Conservation (phyloP, 495 filamentous ascomycete genomes). For the Penicillium crystallinum region DNA sequence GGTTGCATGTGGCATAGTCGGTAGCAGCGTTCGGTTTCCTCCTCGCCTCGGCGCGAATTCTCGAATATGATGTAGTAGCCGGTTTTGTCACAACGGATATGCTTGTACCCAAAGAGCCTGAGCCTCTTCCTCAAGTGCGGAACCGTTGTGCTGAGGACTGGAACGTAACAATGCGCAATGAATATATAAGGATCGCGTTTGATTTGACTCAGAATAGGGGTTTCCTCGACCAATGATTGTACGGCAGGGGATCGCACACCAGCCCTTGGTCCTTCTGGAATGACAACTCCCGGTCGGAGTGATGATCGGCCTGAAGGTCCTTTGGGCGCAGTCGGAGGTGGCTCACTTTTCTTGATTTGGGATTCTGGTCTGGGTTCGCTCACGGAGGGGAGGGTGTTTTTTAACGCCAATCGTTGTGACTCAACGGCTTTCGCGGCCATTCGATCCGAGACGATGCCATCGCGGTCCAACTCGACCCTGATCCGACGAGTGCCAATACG, state of each 20-base stretch:
- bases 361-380: slow-evolving; percentile 26
- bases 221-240: slow-evolving; percentile 51
- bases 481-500: slow-evolving; percentile 68
- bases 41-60: slow-evolving; percentile 65
- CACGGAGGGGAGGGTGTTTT: slow-evolving; percentile 12
- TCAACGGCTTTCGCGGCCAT: slow-evolving; percentile 67
- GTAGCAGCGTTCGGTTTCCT: slow-evolving; percentile 74
- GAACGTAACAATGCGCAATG: slow-evolving; percentile 77
- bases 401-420: slow-evolving; percentile 52
- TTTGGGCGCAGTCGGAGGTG: slow-evolving; percentile 78
- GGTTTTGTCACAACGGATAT: slow-evolving; percentile 72
- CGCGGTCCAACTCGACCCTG: slow-evolving; percentile 79
- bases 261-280: slow-evolving; percentile 46
- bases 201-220: slow-evolving; percentile 59
- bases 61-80: slow-evolving; percentile 92
- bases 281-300: slow-evolving; percentile 29
- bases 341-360: slow-evolving; percentile 46
- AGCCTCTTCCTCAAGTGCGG: slow-evolving; percentile 82
- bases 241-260: slow-evolving; percentile 38
- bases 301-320: slow-evolving; percentile 69
- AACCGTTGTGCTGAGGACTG: slow-evolving; percentile 77
- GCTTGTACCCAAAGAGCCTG: slow-evolving; percentile 67
- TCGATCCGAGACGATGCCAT: slow-evolving; percentile 71
- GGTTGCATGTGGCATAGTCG: slow-evolving; percentile 64
- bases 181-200: slow-evolving; percentile 89